Percentiles rank a stretch among this genome's conserved stretches.
Evolutionary conservation across 306 rosid genomes (phyloP).

Genomic region (Acacia crassicarpa): DNA sequence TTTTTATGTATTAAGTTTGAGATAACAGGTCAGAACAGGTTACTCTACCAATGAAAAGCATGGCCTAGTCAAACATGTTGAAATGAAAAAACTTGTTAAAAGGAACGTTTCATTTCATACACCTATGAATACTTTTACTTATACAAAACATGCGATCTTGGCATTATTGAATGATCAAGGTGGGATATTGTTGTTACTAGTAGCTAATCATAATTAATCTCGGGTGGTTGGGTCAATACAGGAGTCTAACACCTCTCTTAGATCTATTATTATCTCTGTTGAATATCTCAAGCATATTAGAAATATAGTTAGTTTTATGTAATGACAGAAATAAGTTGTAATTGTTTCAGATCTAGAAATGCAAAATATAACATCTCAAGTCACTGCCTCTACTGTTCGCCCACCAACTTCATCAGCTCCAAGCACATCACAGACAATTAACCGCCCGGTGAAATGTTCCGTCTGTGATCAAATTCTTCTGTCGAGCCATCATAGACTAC

Average conservation of each 20-base stretch:
- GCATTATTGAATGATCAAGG: slow-evolving; percentile 18
- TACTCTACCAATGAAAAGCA: background rate
- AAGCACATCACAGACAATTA: slow-evolving; percentile 13
- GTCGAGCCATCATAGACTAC: too few species aligned
- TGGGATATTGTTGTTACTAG: slow-evolving; percentile 3
- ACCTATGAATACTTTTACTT: background rate
- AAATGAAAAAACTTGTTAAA: background rate
- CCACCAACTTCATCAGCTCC: background rate
- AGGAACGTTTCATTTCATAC: too few species aligned
- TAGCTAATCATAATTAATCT: slow-evolving; percentile 30
- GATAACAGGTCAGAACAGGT: background rate
- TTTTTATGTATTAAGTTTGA: background rate
- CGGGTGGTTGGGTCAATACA: slow-evolving; percentile 27
- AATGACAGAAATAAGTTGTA: slow-evolving; percentile 8
- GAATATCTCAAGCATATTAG: slow-evolving; percentile 22
- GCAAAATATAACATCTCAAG: background rate
- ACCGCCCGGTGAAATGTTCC: too few species aligned
- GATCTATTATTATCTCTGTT: slow-evolving; percentile 15
- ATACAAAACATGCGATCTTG: background rate
- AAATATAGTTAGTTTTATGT: background rate
- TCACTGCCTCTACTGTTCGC: slow-evolving; percentile 6
- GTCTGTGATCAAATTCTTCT: too few species aligned
- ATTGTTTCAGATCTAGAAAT: slow-evolving; percentile 14
- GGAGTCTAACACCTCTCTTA: slow-evolving; percentile 23
- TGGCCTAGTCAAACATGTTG: slow-evolving; percentile 1